A percentile compares a stretch with the other conserved stretches of the same genome.
Evolutionary conservation across 805 yeast genomes (phyloP).

Genomic region (Maudiozyma serrabonitensis): DNA sequence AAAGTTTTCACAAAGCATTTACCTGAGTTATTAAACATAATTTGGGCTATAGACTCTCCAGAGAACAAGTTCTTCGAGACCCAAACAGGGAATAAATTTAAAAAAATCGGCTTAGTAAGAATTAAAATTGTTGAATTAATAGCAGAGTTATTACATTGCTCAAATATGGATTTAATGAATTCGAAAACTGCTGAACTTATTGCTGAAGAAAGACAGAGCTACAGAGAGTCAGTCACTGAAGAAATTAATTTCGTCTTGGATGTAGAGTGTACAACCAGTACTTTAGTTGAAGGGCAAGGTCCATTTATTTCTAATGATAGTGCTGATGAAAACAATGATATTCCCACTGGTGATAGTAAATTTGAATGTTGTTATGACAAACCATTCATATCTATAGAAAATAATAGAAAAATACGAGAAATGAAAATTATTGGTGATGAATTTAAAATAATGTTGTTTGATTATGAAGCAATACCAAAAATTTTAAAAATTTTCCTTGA

Average conservation of each 20-base stretch:
- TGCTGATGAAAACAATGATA: no score
- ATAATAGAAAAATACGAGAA: constrained; percentile 34
- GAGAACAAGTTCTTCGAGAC: constrained; percentile 33
- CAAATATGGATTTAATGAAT: constrained; percentile 90
- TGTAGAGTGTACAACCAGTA: neutral
- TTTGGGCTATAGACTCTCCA: constrained; percentile 6
- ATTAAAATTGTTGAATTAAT: constrained; percentile 85
- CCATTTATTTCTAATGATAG: no score
- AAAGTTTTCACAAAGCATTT: constrained; percentile 60
- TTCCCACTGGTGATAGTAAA: no score
- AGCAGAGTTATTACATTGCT: constrained; percentile 91
- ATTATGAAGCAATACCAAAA: constrained; percentile 55
- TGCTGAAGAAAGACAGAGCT: constrained; percentile 32
- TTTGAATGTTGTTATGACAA: no score
- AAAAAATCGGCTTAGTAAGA: constrained; percentile 81
- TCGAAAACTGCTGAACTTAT: constrained; percentile 63
- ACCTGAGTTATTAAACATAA: constrained; percentile 12
- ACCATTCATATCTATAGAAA: constrained; percentile 12
- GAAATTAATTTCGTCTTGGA: constrained; percentile 5
- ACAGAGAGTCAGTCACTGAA: constrained; percentile 13
- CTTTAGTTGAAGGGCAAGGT: no score
- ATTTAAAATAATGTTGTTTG: constrained; percentile 73
- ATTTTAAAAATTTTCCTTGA: constrained; percentile 68
- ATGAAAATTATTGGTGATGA: constrained; percentile 78
- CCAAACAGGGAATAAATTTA: constrained; percentile 50